phyloP scores from a whole-genome alignment of 768 basidiomycete species.

The Calvatia gigantea region DNA sequence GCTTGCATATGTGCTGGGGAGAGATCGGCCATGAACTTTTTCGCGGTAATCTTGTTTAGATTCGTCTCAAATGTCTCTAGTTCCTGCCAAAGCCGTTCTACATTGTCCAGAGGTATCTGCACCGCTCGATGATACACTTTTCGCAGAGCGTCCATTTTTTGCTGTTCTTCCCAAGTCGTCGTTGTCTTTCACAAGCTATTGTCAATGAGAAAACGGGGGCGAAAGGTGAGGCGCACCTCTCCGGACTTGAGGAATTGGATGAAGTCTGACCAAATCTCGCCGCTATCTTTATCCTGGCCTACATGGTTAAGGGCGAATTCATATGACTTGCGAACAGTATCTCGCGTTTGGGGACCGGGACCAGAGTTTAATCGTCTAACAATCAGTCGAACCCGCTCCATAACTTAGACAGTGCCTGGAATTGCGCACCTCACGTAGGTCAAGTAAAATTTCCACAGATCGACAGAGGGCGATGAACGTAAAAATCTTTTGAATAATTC shows the following conservation, averaged over 20 bases:
- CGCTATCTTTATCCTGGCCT: slow-evolving; percentile 89
- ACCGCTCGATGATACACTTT: slow-evolving; percentile 93
- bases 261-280: slow-evolving; percentile 92
- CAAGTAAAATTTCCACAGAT: slow-evolving; percentile 91
- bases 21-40: slow-evolving; percentile 93
- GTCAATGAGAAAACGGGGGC: not conserved
- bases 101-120: slow-evolving; percentile 90
- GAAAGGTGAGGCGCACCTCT: slow-evolving; percentile 47
- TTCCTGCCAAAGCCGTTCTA: slow-evolving; percentile 91
- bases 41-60: slow-evolving; percentile 90
- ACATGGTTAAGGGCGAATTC: slow-evolving; percentile 89
- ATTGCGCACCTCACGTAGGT: slow-evolving; percentile 81
- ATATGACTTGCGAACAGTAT: slow-evolving; percentile 82
- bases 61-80: slow-evolving; percentile 88
- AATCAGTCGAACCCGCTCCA: slow-evolving; percentile 11
- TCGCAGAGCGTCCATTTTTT: slow-evolving; percentile 90
- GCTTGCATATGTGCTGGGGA: slow-evolving; percentile 95
- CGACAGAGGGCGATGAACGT: slow-evolving; percentile 80
- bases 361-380: slow-evolving; percentile 64
- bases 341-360: slow-evolving; percentile 52
- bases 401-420: slow-evolving; percentile 15
- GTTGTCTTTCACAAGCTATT: slow-evolving; percentile 37
- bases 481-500: slow-evolving; percentile 87
- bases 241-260: slow-evolving; percentile 83
- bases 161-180: slow-evolving; percentile 93